Base-by-base conservation (phyloP, 2,329 filamentous ascomycete species). In the Aspergillus jensenii region DNA sequence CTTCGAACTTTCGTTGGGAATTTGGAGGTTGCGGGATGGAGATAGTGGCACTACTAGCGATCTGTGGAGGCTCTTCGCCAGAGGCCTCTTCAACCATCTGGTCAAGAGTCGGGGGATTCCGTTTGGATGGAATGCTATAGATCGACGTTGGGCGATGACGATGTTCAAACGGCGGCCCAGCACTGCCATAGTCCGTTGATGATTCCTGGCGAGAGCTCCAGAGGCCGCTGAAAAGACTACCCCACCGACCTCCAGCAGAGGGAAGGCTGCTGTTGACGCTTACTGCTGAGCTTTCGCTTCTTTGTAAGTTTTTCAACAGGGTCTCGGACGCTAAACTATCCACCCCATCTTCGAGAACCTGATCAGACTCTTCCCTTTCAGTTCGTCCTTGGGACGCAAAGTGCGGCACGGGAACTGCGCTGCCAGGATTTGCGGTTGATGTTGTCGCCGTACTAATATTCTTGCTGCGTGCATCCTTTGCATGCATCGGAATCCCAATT, bases 201-300 rank as follows among this genome's bases (percentile, higher is more conserved):
- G 81, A 81, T 46, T 77, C 78, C 49, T 80, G 77, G 15, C 76
- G 79, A 37, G 76, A 73, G 61, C 74, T 79, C 84, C 84, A 86
- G 57, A 86, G 78, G 2, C 78, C 78, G 57, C 81, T 84, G 63
- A 84, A 79, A 47, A 86, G 72, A 35, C 79, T 82, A 19, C 82
- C 81, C 84, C 83, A 86, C 35, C 79, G 79, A 56, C 80, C 82
- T 50, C 69, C 67, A 4, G 76, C 72, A 33, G 76, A 76, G 19
- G 80, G 79, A 21, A 80, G 74, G 52, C 76, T 79, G 57, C 77
- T 79, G 48, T 76, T 71, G 49, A 75, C 75, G 59, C 76, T 79
- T 11, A 73, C 67, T 40, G 77, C 74, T 7, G 79, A 81, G 53
- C 78, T 84, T 56, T 82, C 78, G 55, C 80, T 82, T 65, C 82